Base-by-base conservation (phyloP, 768 basidiomycete genomes). In the Suillus subluteus region DNA sequence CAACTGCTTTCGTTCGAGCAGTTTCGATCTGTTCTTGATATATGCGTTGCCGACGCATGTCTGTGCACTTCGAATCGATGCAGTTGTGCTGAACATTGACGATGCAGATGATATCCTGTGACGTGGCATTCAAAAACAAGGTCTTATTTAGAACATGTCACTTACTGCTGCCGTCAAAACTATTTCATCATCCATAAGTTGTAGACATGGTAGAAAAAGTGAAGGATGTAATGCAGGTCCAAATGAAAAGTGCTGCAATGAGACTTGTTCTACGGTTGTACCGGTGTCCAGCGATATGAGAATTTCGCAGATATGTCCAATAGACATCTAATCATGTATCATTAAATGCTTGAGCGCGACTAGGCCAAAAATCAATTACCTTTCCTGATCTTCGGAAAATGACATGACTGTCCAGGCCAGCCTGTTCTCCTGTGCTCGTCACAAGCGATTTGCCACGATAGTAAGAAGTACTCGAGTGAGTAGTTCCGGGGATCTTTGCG, bases 51-150 rank as follows among this genome's bases (percentile, higher is more conserved):
- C 4, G 21, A 26, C 2, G 5, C 48, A 58, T 54, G 16, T 64
- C 32, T 9, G 41, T 50, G 46, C 71, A 72, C n/a, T 66, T 59
- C 6, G 64, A 65, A 37, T 30, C 12, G 21, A 50, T n/a, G 43
- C 71, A 72, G 52, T 72, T 55, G 43, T 72, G 71, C 54, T 72
- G 71, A n/a, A 70, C n/a, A 52, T 72, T 72, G 3, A 71, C 66
- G 0, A 38, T 37, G 37, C 43, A 71, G 35, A 68, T 55, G 44
- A 71, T 68, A 35, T 72, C 66, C 71, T 72, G 46, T 18, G 18
- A 32, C 0, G 9, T 11, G 18, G 23, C 18, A 50, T 18, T 44
- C 7, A 18, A 3, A 18, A 44, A 21, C 16, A 44, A 16, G 41
- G 7, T 43, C 43, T 18, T 18, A 41, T 44, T 7, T 8, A 50